Percentiles rank a stretch among this genome's conserved stretches.
Conservation (phyloP, 2,329 filamentous ascomycete genomes). For the Pestalotiopsis sp. region DNA sequence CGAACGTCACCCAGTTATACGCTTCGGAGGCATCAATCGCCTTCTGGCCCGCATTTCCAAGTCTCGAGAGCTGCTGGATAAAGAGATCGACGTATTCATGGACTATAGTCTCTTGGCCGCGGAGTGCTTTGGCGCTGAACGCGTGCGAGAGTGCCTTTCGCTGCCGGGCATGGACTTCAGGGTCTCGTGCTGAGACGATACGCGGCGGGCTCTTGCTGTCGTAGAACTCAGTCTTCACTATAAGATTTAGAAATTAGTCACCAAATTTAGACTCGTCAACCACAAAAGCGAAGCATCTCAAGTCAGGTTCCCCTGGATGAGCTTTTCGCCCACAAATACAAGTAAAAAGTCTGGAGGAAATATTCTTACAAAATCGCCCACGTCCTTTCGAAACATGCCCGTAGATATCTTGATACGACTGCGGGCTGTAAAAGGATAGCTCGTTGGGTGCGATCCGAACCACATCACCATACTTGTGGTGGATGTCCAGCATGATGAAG, state of each 20-base stretch:
- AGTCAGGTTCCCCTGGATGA: neutral
- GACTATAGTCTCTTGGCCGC: constrained; percentile 31
- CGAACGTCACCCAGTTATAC: constrained; percentile 30
- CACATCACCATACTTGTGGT: constrained; percentile 27
- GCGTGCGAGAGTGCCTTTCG: constrained; percentile 28
- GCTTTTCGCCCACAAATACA: neutral
- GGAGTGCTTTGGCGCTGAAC: constrained; percentile 29
- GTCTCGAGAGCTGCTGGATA: constrained; percentile 25
- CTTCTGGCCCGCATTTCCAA: constrained; percentile 17
- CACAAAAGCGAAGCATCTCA: too few species aligned
- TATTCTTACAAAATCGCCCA: neutral
- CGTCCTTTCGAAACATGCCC: constrained; percentile 18
- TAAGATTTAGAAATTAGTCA: neutral
- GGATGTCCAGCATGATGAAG: constrained; percentile 22
- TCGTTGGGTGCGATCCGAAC: constrained; percentile 43
- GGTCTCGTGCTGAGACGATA: constrained; percentile 19
- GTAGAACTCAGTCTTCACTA: constrained; percentile 24
- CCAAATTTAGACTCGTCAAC: neutral
- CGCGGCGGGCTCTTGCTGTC: constrained; percentile 14
- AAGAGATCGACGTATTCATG: constrained; percentile 32
- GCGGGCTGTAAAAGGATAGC: constrained; percentile 40
- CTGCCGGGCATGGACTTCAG: constrained; percentile 27
- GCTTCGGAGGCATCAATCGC: constrained; percentile 27
- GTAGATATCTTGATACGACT: constrained; percentile 45
- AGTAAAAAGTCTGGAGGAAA: neutral